Base-by-base conservation (phyloP, 257 asterid genomes). In the Solanum neorickii region DNA sequence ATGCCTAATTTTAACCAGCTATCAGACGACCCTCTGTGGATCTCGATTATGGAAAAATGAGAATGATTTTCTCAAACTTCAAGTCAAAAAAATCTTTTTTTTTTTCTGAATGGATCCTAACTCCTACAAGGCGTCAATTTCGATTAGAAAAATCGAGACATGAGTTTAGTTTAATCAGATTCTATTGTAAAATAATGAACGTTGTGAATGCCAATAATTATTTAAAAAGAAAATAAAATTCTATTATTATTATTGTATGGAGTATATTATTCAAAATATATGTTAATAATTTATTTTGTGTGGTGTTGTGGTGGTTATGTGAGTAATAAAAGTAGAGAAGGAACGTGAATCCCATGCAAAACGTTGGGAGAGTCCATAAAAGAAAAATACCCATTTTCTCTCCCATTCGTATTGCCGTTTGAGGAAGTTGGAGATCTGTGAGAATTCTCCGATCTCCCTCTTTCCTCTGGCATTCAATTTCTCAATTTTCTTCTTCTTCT, bases 391-490 rank as follows among this genome's bases (percentile, higher is more conserved):
- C 3, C 41, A 84, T 73, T 49, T 86, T 31, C 73, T 47, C 88
- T 75, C 62, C 78, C 72, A 47, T 23, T 73, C 73, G 46, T 72
- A 23, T 72, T 68, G 83, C 87, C 83, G 21, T 86, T 73, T 33
- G 88, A 86, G 88, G 82, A 86, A 73, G 84, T 86, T 44, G 87
- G 88, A 86, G 88, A 86, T 86, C 88, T n/a, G 87, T 72, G 83
- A 69, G 73, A 12, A 72, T 86, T 70, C 83, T 73, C 88, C 88
- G 88, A 86, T 86, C 88, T 73, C 69, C 88, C 72, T 72, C 84
- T 84, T 47, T 66, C 83, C 83, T 42, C 66, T 29, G 87, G 87
- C 65, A 75, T 15, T 56, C 21, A 39, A 56, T 42, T 27, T 33
- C 41, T 29, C 69, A 44, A 83, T 85, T 39, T 42, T 21, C 56